These are phyloP conservation scores for Colletotrichum cereale DNA, from an alignment of 2,329 filamentous ascomycete species.

Conservation along the genomic window DNA sequence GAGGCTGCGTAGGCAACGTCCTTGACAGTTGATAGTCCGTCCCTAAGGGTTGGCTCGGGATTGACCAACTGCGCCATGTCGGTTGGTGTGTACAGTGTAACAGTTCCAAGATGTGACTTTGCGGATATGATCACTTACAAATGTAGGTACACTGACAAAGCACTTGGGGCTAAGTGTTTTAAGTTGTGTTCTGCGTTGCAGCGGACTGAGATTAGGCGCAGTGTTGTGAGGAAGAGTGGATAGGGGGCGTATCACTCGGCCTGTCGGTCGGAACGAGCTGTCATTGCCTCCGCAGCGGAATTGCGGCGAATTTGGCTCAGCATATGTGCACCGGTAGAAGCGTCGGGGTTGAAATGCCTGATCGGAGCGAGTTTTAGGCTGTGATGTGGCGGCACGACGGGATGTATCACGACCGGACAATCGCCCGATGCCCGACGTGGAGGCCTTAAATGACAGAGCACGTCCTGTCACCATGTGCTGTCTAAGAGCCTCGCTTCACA, in stretches of 20 bases:
- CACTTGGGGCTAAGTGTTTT: background rate
- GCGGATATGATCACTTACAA: constrained; percentile 2
- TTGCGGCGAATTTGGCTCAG: background rate
- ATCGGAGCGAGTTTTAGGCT: constrained; percentile 2
- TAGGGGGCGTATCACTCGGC: background rate
- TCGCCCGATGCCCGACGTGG: constrained; percentile 32
- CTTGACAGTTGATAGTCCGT: background rate
- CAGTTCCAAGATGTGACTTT: background rate
- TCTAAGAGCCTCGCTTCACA: background rate
- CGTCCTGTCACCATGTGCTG: background rate
- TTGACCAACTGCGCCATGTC: constrained; percentile 8
- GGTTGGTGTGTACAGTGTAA: too few species aligned
- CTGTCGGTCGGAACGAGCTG: constrained; percentile 14
- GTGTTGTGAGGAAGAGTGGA: background rate
- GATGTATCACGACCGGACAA: constrained; percentile 20
- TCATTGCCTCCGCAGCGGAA: background rate
- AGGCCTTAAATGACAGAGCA: background rate
- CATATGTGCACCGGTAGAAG: constrained; percentile 1
- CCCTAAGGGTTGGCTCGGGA: background rate
- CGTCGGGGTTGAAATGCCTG: constrained; percentile 9
- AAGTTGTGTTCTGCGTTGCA: constrained; percentile 1
- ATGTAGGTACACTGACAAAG: background rate
- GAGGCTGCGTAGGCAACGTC: constrained; percentile 6
- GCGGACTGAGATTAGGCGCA: background rate
- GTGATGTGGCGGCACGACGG: constrained; percentile 9